phyloP scores from a whole-genome alignment of 2,329 filamentous ascomycete species.

The Aureobasidium sp. region DNA sequence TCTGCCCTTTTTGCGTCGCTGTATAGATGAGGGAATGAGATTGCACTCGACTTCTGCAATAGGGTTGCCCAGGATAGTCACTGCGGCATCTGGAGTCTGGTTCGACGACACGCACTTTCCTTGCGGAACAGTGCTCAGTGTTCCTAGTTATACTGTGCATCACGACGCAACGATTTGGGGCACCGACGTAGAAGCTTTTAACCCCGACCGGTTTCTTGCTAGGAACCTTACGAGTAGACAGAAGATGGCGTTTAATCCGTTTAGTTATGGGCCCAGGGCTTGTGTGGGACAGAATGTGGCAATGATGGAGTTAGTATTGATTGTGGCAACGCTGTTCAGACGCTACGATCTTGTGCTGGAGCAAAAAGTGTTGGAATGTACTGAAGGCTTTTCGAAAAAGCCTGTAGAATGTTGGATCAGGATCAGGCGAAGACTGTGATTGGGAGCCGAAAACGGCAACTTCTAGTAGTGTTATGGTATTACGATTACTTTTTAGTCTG shows the following conservation, averaged over 20 bases:
- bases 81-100: constrained; percentile 23
- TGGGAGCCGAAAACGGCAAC: background rate
- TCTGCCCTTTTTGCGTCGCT: constrained; percentile 26
- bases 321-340: constrained; percentile 32
- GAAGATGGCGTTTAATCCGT: constrained; percentile 35
- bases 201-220: constrained; percentile 34
- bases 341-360: constrained; percentile 31
- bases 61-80: constrained; percentile 22
- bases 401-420: constrained; percentile 24
- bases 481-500: background rate
- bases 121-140: constrained; percentile 32
- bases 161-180: constrained; percentile 37
- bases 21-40: constrained; percentile 28
- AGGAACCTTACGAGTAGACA: constrained; percentile 34
- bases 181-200: constrained; percentile 34
- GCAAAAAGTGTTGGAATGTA: constrained; percentile 28
- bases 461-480: background rate
- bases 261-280: constrained; percentile 37
- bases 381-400: constrained; percentile 32
- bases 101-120: constrained; percentile 21
- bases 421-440: constrained; percentile 16
- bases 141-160: constrained; percentile 37
- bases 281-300: constrained; percentile 39
- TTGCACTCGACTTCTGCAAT: constrained; percentile 28
- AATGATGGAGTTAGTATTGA: constrained; percentile 36